A percentile compares a stretch with the other conserved stretches of the same genome.
phyloP scores from a whole-genome alignment of 495 filamentous ascomycete genomes.

The Trichoderma parareesei region DNA sequence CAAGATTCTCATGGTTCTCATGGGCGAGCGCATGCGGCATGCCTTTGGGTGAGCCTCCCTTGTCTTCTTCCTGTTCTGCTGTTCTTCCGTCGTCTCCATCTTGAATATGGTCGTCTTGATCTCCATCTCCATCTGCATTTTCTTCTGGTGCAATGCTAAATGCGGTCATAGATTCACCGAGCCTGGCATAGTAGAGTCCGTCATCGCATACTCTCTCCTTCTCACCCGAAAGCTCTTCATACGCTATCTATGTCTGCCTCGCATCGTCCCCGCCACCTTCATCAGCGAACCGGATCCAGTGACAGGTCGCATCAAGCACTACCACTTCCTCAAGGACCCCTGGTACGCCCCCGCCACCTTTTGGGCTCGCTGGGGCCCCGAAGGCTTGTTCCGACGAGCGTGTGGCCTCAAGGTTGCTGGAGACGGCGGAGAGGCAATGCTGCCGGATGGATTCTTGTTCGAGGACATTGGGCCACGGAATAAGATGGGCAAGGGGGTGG shows the following conservation, averaged over 20 bases:
- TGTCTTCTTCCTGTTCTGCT: no score
- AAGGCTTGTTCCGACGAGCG: constrained; percentile 44
- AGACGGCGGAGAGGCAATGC: constrained; percentile 47
- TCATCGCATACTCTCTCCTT: constrained; percentile 27
- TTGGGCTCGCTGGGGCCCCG: constrained; percentile 51
- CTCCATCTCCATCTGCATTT: not conserved
- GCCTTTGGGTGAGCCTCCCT: constrained; percentile 52
- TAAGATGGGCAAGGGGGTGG: constrained; percentile 48
- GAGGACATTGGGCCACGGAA: constrained; percentile 50
- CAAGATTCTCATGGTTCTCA: constrained; percentile 48
- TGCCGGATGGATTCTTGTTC: constrained; percentile 50
- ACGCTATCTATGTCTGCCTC: constrained; percentile 49
- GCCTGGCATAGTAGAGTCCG: constrained; percentile 18
- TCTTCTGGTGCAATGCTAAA: not conserved
- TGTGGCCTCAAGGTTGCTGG: constrained; percentile 53
- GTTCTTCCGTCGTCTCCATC: no score
- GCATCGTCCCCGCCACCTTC: constrained; percentile 36
- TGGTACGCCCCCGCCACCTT: constrained; percentile 56
- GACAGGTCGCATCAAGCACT: constrained; percentile 43
- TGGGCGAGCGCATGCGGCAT: constrained; percentile 54
- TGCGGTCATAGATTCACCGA: constrained; percentile 21
- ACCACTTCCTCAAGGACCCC: constrained; percentile 43
- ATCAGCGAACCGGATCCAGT: constrained; percentile 37
- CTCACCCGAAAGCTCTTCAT: constrained; percentile 42
- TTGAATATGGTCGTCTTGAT: no score